Base-by-base conservation (phyloP, 139 green algal species). In the Microglena sp. region DNA sequence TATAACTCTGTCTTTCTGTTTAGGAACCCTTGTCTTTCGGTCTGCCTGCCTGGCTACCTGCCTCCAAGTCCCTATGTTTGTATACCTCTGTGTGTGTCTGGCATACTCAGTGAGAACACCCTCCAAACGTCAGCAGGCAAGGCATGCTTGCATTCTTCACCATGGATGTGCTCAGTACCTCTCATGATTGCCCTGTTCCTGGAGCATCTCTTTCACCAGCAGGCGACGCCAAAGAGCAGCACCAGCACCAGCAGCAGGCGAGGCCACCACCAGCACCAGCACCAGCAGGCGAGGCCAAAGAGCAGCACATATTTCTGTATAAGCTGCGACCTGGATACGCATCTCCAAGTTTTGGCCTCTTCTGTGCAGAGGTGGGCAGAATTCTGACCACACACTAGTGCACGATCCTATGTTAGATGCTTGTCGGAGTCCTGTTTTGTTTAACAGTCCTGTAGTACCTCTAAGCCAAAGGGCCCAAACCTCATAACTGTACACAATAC, bases 231-330 rank as follows among this genome's bases (percentile, higher is more conserved):
- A 33, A 33, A 28, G 28, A 56, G 69, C 1, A 15, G 45, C 15
- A 11, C 50, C 27, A 44, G 40, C 33, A 50, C 54, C 31, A 61
- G 36, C 61, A 31, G 35, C 29, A 60, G 21, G 7, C 2, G 21
- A 24, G 22, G 31, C 26, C 4, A 15, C 35, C 4, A 54, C 35
- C 22, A 3, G 60, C 18, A 55, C 1, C 27, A 45, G 55, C 22
- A 4, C 5, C 3, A n/a, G 3, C 28, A n/a, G 15, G 1, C 31
- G 3, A 44, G n/a, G 18, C n/a, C 11, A 53, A 35, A 11, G 28
- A 75, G 34, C 29, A 79, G 11, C 57, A 85, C 8, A 63, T 95
- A 7, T 91, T 94, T 33, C 66, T 95, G 54, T 93, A 94, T 70
- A 75, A 69, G 3, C 68, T 93, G 46, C 79, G 79, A 1, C 67